Base-by-base conservation (phyloP, 1,139 yeast genomes). In the Lodderomyces pseudojiufengensis region DNA sequence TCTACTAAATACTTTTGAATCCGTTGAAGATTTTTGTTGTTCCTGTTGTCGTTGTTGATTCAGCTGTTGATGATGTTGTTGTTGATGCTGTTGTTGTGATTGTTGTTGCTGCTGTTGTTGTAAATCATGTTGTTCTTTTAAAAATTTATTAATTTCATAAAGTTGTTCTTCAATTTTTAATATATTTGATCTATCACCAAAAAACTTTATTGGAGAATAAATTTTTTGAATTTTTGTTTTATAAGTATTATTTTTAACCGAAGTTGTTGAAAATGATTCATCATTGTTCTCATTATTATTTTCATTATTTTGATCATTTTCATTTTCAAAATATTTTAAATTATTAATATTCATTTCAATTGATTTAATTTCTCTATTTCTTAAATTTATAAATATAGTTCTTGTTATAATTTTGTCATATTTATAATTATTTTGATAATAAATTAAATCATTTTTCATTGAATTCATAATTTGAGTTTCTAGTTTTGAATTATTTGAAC, bases 321-420 rank as follows among this genome's bases (percentile, higher is more conserved):
- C 20, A 18, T 18, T 18, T 18, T 18, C 20, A 18, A 5, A 5
- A 18, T 18, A 5, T 27, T 13, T 41, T 20, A 16, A 40, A 37
- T 31, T 41, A 31, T 28, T 9, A 3, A 45, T 41, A 33, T 47
- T 59, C 65, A 76, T 63, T 34, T 70, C 71, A 16, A 78, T 64
- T 31, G 72, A 63, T 47, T 75, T 76, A 33, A 78, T 73, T 45
- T 78, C 84, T 21, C 83, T 56, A 1, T 79, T 78, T 28, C 83
- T 54, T 32, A 78, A 57, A 37, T 79, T 73, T 3, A 78, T 53
- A 36, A 68, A 63, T 2, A 70, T 51, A 0, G 74, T 65, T 26
- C 65, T 49, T 7, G 72, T 57, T 9, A 55, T 50, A 3, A 69
- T 61, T 31, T 51, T 48, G 14, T 54, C 60, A 35, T 55, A 59